Conservation (phyloP, 345 rosid species). For the Clausena lansium region DNA sequence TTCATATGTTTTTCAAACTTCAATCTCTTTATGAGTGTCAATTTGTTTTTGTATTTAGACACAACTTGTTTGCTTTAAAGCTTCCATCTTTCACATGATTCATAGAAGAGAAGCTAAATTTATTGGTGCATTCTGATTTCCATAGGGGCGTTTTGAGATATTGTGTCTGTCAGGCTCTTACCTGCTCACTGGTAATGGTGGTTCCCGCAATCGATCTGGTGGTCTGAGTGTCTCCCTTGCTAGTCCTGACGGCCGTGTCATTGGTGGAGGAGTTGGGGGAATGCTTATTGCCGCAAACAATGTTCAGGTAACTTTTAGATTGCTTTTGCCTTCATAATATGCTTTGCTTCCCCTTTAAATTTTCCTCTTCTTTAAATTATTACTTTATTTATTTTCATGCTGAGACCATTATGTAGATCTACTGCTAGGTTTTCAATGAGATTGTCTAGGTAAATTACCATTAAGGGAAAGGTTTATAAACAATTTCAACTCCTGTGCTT, state of each 20-base stretch:
- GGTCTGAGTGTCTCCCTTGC: conserved; percentile 87
- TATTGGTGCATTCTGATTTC: conserved; percentile 16
- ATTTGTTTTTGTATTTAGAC: not conserved
- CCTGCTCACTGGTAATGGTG: conserved; percentile 42
- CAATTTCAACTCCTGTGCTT: not conserved
- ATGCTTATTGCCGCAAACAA: conserved; percentile 86
- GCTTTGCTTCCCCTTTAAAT: not conserved
- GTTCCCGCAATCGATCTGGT: conserved; percentile 60
- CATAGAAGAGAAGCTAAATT: not conserved
- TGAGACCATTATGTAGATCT: not conserved
- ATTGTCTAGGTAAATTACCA: not conserved
- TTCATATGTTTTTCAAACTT: not conserved
- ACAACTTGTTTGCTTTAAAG: not conserved
- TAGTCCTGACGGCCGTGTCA: conserved; percentile 89
- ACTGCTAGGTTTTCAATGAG: not conserved
- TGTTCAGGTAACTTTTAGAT: conserved; percentile 60
- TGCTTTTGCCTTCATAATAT: not conserved
- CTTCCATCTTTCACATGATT: conserved; percentile 3
- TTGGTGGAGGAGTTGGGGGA: conserved; percentile 94
- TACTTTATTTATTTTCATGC: not conserved
- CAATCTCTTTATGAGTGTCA: not conserved
- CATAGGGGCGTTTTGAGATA: conserved; percentile 88
- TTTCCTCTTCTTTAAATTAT: not conserved
- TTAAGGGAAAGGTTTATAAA: not conserved
- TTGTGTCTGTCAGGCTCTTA: conserved; percentile 79